Percentiles rank a stretch among this genome's conserved stretches.
Evolutionary conservation across 805 yeast species (phyloP).

Genomic region (Cyberlindnera euphorbiae): DNA sequence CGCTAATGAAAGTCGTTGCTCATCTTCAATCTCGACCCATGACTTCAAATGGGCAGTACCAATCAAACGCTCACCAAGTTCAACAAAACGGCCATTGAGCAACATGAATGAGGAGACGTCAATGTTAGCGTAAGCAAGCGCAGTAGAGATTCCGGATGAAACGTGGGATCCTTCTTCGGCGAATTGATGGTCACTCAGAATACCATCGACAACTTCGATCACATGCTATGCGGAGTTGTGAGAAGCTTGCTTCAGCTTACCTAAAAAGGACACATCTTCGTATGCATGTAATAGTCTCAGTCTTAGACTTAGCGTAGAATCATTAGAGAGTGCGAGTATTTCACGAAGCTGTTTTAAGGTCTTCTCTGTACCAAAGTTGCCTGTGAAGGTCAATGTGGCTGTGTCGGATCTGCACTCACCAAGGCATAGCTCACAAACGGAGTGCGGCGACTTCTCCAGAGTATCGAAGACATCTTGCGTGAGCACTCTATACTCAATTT

Average conservation of each 20-base stretch:
- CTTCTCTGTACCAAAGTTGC: slow-evolving; percentile 40
- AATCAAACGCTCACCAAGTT: slow-evolving; percentile 26
- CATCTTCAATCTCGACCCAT: slow-evolving; percentile 43
- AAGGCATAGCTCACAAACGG: slow-evolving; percentile 22
- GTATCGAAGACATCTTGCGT: slow-evolving; percentile 4
- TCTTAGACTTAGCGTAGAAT: slow-evolving; percentile 29
- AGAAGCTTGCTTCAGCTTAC: slow-evolving; percentile 16
- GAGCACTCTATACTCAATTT: slow-evolving; percentile 27
- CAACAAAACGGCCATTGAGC: slow-evolving; percentile 51
- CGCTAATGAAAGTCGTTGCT: slow-evolving; percentile 37
- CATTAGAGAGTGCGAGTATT: slow-evolving; percentile 27
- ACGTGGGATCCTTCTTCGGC: slow-evolving; percentile 6
- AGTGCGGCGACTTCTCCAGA: slow-evolving; percentile 2
- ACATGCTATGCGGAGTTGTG: slow-evolving; percentile 15
- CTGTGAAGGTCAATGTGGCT: slow-evolving; percentile 50
- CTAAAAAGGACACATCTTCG: slow-evolving; percentile 16
- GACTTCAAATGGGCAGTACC: slow-evolving; percentile 29
- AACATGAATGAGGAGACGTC: slow-evolving; percentile 37
- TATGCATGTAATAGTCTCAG: slow-evolving; percentile 33
- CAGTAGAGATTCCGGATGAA: slow-evolving; percentile 6
- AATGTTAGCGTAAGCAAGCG: slow-evolving; percentile 30
- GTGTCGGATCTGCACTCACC: slow-evolving; percentile 8
- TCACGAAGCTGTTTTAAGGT: slow-evolving; percentile 42
- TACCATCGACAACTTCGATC: slow-evolving; percentile 10
- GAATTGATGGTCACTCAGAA: slow-evolving; percentile 12